Evolutionary conservation across 2,329 filamentous ascomycete species (phyloP), one percentile per base, ranked within the genome.

Genomic region (Fusarium phyllophilum): DNA sequence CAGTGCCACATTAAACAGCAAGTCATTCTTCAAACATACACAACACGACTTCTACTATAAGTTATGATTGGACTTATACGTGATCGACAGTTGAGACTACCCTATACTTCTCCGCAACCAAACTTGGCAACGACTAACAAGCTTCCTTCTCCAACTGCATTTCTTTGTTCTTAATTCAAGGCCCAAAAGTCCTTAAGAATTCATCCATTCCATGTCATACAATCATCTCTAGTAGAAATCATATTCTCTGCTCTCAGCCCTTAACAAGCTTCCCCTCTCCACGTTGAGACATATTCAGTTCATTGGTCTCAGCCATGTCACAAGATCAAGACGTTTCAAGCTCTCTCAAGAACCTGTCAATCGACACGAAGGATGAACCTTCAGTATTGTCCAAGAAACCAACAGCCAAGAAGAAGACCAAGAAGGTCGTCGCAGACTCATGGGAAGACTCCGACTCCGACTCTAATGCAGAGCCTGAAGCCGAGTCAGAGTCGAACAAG

Each of bases 401-500:
- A 14, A 14, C 75, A 48, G 75, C 81, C 36, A 70, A 65, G 61
- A 80, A 81, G 59, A 75, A 80, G 60, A 71, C 71, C 18, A 77
- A 78, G 41, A 62, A 78, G 45, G 74, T 74, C 34, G 79, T 86
- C 2, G 79, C 77, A 11, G 85, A 86, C 49, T 86, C 85, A 4
- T 87, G 85, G 85, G 85, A 87, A 34, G 85, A 96, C 77, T 93
- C 93, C 63, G 86, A 88, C 39, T 86, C 85, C 12, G 82, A 82
- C 22, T 83, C 86, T 26, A 81, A 81, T 33, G 79, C 80, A 36
- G 81, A 80, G 36, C 79, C 80, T 33, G 81, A 81, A 38, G 78
- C 80, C 29, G 79, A 81, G 34, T 78, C 80, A 38, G 79, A 76
- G 48, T 77, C 79, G 31, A 72, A 71, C 63, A 64, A 62, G 45